These are phyloP conservation scores for Abortiporus biennis DNA, from an alignment of 1,284 basidiomycete species.

Conservation along the genomic window DNA sequence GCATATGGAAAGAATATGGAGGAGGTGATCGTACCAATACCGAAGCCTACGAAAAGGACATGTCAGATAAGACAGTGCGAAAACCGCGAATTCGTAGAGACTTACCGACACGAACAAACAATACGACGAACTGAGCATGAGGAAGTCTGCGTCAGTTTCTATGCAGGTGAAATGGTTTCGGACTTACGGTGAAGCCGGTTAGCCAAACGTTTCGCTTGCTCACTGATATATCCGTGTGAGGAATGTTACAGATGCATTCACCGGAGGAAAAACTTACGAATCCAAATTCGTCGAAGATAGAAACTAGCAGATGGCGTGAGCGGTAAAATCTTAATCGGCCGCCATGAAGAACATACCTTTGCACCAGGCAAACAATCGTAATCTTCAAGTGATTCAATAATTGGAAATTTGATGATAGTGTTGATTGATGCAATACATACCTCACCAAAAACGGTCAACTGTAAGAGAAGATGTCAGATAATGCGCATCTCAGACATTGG, in stretches of 20 bases:
- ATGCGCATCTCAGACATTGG: background rate
- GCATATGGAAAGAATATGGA: background rate
- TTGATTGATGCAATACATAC: background rate
- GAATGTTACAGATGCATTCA: background rate
- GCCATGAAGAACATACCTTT: background rate
- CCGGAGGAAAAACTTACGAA: background rate
- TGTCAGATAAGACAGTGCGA: background rate
- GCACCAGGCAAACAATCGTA: slow-evolving; percentile 1
- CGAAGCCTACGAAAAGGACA: background rate
- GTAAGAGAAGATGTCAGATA: background rate
- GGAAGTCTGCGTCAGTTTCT: background rate
- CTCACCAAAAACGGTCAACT: background rate
- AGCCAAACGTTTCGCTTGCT: background rate
- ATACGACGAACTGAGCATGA: background rate
- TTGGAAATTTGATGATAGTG: background rate
- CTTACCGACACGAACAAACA: background rate
- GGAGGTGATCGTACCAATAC: background rate
- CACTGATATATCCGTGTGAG: background rate
- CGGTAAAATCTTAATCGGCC: no score
- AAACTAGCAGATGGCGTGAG: background rate
- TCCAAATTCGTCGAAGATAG: slow-evolving; percentile 4
- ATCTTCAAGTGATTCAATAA: background rate
- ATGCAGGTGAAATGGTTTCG: background rate
- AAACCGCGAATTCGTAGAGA: background rate
- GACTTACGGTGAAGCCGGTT: background rate